Conservation (phyloP, 208 protist species). For the Acanthamoeba polyphaga region DNA sequence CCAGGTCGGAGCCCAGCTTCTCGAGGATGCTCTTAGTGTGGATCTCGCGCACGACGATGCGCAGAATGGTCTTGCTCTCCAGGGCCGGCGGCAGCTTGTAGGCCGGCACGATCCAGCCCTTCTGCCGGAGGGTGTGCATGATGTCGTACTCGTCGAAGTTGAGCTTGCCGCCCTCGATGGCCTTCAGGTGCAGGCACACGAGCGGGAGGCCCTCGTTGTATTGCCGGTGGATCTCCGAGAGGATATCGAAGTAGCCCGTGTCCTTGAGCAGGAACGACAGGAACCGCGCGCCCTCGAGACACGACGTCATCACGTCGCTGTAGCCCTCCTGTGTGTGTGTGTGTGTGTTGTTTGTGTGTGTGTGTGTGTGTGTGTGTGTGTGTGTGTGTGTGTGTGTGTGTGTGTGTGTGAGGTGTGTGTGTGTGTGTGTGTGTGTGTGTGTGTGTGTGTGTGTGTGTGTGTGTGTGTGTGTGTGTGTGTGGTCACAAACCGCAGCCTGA, state of each 20-base stretch:
- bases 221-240: conserved; percentile 37
- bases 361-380: neutral
- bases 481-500: neutral
- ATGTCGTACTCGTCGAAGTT: conserved; percentile 66
- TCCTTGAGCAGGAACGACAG: conserved; percentile 69
- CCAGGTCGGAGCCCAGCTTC: conserved; percentile 38
- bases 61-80: conserved; percentile 35
- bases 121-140: conserved; percentile 40
- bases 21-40: conserved; percentile 60
- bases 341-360: neutral
- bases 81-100: conserved; percentile 65
- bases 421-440: no score
- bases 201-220: conserved; percentile 56
- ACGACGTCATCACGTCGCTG: conserved; percentile 56
- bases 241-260: conserved; percentile 35
- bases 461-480: no score
- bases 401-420: no score
- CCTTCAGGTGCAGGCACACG: conserved; percentile 9
- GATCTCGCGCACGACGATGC: conserved; percentile 62
- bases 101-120: conserved; percentile 54
- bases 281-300: conserved; percentile 51
- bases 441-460: no score
- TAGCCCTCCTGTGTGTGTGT: neutral
- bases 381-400: no score
- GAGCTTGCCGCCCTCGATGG: neutral